These are phyloP conservation scores for Eurotiales sp. DNA, from an alignment of 2,329 filamentous ascomycete genomes.

Conservation along the genomic window DNA sequence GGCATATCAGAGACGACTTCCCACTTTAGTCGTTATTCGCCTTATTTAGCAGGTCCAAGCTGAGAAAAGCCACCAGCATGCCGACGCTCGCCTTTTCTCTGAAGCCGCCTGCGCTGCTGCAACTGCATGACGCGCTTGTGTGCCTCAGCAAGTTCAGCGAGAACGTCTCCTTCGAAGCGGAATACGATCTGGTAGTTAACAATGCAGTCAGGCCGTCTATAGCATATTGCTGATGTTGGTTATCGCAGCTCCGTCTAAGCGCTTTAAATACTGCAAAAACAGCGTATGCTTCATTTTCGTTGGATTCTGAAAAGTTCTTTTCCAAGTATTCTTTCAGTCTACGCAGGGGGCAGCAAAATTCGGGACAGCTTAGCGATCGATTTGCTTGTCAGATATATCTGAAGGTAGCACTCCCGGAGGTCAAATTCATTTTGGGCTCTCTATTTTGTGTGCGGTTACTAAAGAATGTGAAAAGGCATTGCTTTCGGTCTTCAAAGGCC, in stretches of 20 bases:
- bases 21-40: no score
- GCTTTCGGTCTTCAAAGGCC: constrained; percentile 61
- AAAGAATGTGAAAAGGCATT: constrained; percentile 44
- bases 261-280: constrained; percentile 62
- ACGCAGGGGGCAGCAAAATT: constrained; percentile 19
- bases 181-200: constrained; percentile 51
- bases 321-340: constrained; percentile 53
- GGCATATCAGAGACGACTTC: background rate
- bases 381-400: constrained; percentile 60
- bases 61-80: constrained; percentile 22
- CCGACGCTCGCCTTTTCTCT: constrained; percentile 50
- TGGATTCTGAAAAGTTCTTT: constrained; percentile 56
- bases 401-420: no score
- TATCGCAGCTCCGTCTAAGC: constrained; percentile 54
- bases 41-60: no score
- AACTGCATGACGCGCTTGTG: constrained; percentile 56
- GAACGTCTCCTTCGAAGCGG: constrained; percentile 59
- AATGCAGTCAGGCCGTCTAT: background rate
- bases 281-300: constrained; percentile 58
- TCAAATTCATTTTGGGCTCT: constrained; percentile 21
- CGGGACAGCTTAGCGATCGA: constrained; percentile 37
- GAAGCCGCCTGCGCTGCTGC: constrained; percentile 52
- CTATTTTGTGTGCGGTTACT: background rate
- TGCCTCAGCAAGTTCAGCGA: constrained; percentile 64
- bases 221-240: background rate